These are phyloP conservation scores for Trichosanthes cucumerina DNA, from an alignment of 306 rosid species.

Conservation along the genomic window DNA sequence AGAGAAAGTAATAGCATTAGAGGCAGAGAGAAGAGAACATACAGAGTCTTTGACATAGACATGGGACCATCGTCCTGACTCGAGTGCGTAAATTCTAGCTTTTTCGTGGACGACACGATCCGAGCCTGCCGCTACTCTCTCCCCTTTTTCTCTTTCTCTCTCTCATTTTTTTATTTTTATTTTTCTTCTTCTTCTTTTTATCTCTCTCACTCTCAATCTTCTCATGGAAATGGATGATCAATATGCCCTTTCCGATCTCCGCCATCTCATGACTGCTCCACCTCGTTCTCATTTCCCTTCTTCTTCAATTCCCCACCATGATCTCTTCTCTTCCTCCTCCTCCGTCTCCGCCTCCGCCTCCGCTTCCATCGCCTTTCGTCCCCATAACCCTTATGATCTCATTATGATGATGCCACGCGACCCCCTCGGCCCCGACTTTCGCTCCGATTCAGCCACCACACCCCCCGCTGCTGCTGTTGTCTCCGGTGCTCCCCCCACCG, in stretches of 20 bases:
- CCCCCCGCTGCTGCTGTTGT: slow-evolving; percentile 19
- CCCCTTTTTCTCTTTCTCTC: too few species aligned
- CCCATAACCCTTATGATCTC: slow-evolving; percentile 6
- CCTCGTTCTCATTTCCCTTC: background rate
- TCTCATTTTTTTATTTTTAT: background rate
- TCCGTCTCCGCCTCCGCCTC: background rate
- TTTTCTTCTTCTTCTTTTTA: background rate
- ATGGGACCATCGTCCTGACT: slow-evolving; percentile 71
- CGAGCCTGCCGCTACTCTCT: slow-evolving; percentile 16
- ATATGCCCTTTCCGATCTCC: slow-evolving; percentile 12
- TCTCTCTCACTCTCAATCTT: background rate
- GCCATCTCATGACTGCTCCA: slow-evolving; percentile 3
- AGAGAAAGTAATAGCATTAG: background rate
- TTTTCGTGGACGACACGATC: slow-evolving; percentile 23
- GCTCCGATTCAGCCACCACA: slow-evolving; percentile 30
- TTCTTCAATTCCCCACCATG: slow-evolving; percentile 8
- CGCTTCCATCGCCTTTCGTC: background rate
- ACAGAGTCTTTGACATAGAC: slow-evolving; percentile 22
- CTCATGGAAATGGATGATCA: slow-evolving; percentile 16
- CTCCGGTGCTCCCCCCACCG: slow-evolving; percentile 33
- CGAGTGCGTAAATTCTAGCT: slow-evolving; percentile 16
- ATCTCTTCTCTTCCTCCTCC: background rate
- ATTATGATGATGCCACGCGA: slow-evolving; percentile 13
- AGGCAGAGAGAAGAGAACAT: slow-evolving; percentile 8
- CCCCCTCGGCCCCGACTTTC: slow-evolving; percentile 14